Base-by-base conservation (phyloP, 1,139 yeast genomes). In the Blastobotrys illinoisensis region DNA sequence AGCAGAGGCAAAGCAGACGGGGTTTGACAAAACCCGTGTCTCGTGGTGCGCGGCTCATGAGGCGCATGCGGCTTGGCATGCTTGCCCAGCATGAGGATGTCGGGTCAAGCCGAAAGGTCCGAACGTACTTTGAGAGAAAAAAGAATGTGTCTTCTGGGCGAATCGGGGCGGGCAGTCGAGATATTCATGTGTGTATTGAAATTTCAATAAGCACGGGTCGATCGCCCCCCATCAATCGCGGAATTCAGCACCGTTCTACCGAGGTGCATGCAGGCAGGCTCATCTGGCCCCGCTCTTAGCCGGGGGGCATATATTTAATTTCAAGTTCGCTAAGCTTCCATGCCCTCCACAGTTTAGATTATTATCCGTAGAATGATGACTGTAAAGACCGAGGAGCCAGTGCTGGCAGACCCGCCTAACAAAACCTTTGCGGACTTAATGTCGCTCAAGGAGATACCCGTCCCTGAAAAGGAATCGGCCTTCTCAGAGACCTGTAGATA, bases 401-500 rank as follows among this genome's bases (percentile, higher is more conserved):
- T 47, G 52, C 58, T 60, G 47, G 18, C 46, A 7, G 64, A 63
- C 26, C 59, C 62, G 19, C 58, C 59, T 6, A 51, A 57, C 28
- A 61, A 62, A 55, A 56, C 64, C 18, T 64, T 64, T 49, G 64
- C 55, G 20, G 64, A 64, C 52, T 57, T 64, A 44, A 64, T 64
- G 67, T 52, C 56, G 9, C 51, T 63, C 3, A 56, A 55, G 28
- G 61, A 60, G 48, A 52, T 64, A 43, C 52, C 58, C 9, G 56
- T 55, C 11, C 62, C 62, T 19, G 40, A 47, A 14, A 50, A 55
- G 45, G 54, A 55, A 46, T 44, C 26, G 21, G 46, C 46, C 9
- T 46, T 46, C 13, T 45, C 23, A 18, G 53, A 32, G 16, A 18
- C 49, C 7, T 55, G 56, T 19, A 48, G 61, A 32, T 58, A 62